Conservation (phyloP, 371 early-diverging fungal genomes). For the Rhizomucor pusillus region DNA sequence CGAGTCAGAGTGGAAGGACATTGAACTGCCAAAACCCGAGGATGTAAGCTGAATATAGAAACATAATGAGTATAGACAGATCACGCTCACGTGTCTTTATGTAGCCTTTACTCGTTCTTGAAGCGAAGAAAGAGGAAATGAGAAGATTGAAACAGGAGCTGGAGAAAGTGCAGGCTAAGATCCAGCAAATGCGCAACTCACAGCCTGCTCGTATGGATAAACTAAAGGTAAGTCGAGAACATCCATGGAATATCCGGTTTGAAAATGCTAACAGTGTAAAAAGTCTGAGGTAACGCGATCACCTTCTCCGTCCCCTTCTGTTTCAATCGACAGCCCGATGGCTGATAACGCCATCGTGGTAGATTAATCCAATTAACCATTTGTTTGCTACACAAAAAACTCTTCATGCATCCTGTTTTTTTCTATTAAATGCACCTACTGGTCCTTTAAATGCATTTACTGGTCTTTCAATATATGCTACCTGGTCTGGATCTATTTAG, state of each 20-base stretch:
- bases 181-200: slow-evolving; percentile 19
- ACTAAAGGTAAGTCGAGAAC: slow-evolving; percentile 23
- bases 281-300: neutral
- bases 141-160: slow-evolving; percentile 46
- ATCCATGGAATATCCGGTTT: neutral
- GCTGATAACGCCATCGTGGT: too few species aligned
- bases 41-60: slow-evolving; percentile 45
- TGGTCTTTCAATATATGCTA: too few species aligned
- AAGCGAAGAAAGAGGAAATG: slow-evolving; percentile 55
- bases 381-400: too few species aligned
- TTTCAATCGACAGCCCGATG: too few species aligned
- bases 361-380: too few species aligned
- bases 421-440: too few species aligned
- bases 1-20: slow-evolving; percentile 62
- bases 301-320: neutral
- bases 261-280: too few species aligned
- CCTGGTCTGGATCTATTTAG: too few species aligned
- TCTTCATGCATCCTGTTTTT: too few species aligned
- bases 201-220: slow-evolving; percentile 32
- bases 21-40: slow-evolving; percentile 65
- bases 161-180: slow-evolving; percentile 36
- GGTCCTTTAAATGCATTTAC: too few species aligned
- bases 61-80: neutral
- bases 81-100: neutral
- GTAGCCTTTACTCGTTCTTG: slow-evolving; percentile 42